A percentile compares a stretch with the other conserved stretches of the same genome.
phyloP scores from a whole-genome alignment of 1,284 basidiomycete species.

The Naganishia liquefaciens region DNA sequence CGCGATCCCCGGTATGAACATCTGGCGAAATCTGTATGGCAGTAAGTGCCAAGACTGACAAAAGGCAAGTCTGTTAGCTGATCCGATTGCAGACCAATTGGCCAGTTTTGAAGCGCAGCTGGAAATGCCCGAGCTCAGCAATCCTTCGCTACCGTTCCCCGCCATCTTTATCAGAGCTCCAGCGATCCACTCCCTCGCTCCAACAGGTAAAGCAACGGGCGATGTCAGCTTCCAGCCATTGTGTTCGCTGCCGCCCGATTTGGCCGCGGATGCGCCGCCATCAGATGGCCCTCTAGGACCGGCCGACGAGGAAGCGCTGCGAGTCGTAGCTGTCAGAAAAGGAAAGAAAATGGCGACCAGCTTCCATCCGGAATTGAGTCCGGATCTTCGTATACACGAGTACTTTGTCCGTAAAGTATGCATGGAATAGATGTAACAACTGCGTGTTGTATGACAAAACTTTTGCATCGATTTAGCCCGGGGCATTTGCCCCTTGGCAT shows the following conservation, averaged over 20 bases:
- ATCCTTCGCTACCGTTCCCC: conserved; percentile 68
- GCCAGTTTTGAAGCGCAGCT: conserved; percentile 87
- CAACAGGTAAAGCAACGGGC: conserved; percentile 42
- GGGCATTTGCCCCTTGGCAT: too few relatives aligned
- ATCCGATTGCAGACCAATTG: conserved; percentile 51
- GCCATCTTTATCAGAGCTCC: conserved; percentile 96
- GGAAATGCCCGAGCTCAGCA: conserved; percentile 64
- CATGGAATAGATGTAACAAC: conserved; percentile 1
- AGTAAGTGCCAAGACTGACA: conserved; percentile 64
- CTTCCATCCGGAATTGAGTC: conserved; percentile 92
- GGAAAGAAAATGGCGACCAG: conserved; percentile 82
- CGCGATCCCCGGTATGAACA: conserved; percentile 71
- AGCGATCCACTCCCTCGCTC: conserved; percentile 40
- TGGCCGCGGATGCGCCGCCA: conserved; percentile 59
- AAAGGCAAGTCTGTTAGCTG: not conserved
- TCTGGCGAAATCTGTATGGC: conserved; percentile 78
- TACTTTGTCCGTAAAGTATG: conserved; percentile 63
- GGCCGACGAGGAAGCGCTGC: conserved; percentile 57
- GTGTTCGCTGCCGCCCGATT: conserved; percentile 65
- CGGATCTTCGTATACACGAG: conserved; percentile 84
- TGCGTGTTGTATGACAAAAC: too few relatives aligned
- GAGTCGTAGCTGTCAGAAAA: conserved; percentile 82
- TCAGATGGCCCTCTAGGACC: conserved; percentile 45
- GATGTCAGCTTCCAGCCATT: conserved; percentile 57
- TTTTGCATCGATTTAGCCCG: too few relatives aligned